A percentile compares a stretch with the other conserved stretches of the same genome.
Conservation (phyloP, 495 filamentous ascomycete species). For the Podospora anserina region DNA sequence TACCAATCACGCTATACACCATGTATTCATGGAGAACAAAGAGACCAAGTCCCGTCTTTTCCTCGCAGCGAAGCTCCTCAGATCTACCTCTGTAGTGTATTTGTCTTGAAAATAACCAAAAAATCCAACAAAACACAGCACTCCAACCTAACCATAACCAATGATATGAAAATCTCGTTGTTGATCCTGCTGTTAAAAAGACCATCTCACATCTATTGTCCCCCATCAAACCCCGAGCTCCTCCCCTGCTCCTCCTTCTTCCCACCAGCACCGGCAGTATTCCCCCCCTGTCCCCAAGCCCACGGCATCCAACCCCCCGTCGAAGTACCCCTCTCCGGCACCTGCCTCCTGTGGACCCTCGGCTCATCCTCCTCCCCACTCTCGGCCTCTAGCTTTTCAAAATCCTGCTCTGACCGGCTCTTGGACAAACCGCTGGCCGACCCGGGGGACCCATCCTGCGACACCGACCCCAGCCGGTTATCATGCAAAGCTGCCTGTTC, state of each 20-base stretch:
- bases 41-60: not conserved
- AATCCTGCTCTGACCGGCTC: constrained; percentile 73
- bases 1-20: not conserved
- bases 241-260: constrained; percentile 17
- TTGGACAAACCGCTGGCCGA: constrained; percentile 53
- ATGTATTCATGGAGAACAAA: not conserved
- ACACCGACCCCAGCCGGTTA: constrained; percentile 24
- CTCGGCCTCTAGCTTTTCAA: constrained; percentile 77
- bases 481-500: constrained; percentile 34
- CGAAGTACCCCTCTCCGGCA: constrained; percentile 4
- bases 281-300: constrained; percentile 45
- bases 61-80: not conserved
- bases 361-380: constrained; percentile 50
- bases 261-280: not conserved
- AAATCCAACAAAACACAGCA: not conserved
- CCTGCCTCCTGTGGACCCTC: not conserved
- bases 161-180: not conserved
- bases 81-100: constrained; percentile 1
- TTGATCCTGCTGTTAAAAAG: not conserved
- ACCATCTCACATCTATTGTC: constrained; percentile 11
- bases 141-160: not conserved
- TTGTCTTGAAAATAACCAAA: not conserved
- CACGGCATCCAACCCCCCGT: constrained; percentile 59
- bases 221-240: constrained; percentile 36
- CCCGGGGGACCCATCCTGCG: constrained; percentile 27